These are phyloP conservation scores for Trichophyton verrucosum DNA, from an alignment of 2,329 filamentous ascomycete genomes.

Conservation along the genomic window DNA sequence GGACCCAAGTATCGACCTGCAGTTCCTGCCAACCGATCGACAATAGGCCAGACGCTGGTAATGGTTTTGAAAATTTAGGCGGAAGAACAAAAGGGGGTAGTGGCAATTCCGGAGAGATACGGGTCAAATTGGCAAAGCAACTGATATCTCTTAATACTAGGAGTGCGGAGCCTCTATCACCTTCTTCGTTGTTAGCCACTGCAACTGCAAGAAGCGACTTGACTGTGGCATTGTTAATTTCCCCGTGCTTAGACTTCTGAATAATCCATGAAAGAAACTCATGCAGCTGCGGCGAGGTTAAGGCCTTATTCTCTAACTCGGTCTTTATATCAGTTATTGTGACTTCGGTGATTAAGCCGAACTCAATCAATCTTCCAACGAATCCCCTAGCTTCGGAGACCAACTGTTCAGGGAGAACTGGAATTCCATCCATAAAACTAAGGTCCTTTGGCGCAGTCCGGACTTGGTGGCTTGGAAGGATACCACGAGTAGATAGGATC, in stretches of 20 bases:
- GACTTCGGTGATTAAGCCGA: constrained; percentile 75
- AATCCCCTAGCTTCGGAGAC: constrained; percentile 56
- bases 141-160: constrained; percentile 65
- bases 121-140: constrained; percentile 62
- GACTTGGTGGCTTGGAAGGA: constrained; percentile 71
- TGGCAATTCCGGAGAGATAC: constrained; percentile 69
- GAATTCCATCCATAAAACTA: constrained; percentile 77
- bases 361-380: constrained; percentile 66
- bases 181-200: constrained; percentile 45
- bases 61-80: constrained; percentile 62
- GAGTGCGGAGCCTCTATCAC: constrained; percentile 49
- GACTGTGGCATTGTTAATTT: constrained; percentile 58
- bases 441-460: constrained; percentile 60
- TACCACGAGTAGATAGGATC: constrained; percentile 74
- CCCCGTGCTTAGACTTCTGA: constrained; percentile 55
- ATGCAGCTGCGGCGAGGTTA: constrained; percentile 63
- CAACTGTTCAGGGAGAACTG: constrained; percentile 67
- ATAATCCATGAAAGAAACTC: constrained; percentile 79
- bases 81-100: constrained; percentile 73
- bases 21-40: constrained; percentile 77
- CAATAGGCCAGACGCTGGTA: constrained; percentile 56
- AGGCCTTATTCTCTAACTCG: constrained; percentile 69
- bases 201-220: constrained; percentile 62
- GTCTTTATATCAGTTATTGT: constrained; percentile 74
- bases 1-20: constrained; percentile 73